Evolutionary conservation across 176 grass and related monocot genomes (phyloP), one percentile per base, ranked within the genome.

Genomic region (Melocanna baccifera): DNA sequence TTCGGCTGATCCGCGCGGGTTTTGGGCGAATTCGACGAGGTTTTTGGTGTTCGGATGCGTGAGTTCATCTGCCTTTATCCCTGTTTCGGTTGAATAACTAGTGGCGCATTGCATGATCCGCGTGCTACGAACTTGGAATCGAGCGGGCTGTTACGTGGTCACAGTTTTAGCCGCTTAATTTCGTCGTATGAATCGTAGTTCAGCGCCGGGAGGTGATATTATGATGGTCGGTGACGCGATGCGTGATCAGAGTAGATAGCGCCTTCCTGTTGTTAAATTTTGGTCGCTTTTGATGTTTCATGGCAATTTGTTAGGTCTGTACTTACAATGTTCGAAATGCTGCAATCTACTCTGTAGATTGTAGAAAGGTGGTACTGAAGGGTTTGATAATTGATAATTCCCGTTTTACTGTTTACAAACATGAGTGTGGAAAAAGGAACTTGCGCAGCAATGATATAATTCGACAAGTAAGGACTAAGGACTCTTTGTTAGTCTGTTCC

Each of bases 81-180:
- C 22, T 16, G 46, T 65, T 47, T 82, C 16, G 71, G 39, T 48
- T 4, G 58, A 46, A 73, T 83, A 22, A 32, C 61, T 83, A 32
- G 32, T 59, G 12, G 65, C 18, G 50, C 79, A 78, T 90, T 90
- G 65, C 57, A 66, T 65, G 73, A 67, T 86, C 67, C 56, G 67
- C 11, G 52, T 62, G 46, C 12, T 19, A 18, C 6, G 43, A n/a
- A 65, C 55, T 3, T 86, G 56, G 28, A 59, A 83, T 77, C 78
- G 43, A 69, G 57, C 56, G 43, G 56, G 32, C 62, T 69, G 19
- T 62, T 11, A 11, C 61, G 37, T 75, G 36, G 15, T 16, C 15
- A 12, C 52, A 22, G 12, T 30, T 77, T 42, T 70, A 55, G 9
- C 4, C 15, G 7, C 23, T 63, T 43, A 42, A 13, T 51, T 59